Evolutionary conservation across 345 rosid genomes (phyloP), one percentile per base, ranked within the genome.

Genomic region (Durio zibethinus): DNA sequence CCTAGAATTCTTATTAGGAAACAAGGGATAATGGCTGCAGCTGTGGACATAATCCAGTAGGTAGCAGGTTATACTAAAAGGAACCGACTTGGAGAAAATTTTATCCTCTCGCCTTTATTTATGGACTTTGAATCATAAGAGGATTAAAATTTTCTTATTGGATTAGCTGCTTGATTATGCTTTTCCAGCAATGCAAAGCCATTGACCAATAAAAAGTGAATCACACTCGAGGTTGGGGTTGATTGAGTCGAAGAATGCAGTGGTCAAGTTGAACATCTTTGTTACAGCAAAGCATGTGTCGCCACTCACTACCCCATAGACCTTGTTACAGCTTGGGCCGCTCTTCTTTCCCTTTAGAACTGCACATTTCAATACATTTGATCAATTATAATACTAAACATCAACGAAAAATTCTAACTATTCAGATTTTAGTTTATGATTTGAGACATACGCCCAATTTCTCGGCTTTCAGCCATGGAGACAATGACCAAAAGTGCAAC

Each of bases 211-310:
- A 47, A 84, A 84, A 66, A 83, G 76, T 0, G 42, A n/a, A 5
- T n/a, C 0, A 5, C 88, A 84, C 1, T 78, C 47, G 77, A 86
- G 69, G 31, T 86, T 88, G 8, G 83, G 86, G 82, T 88, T 84
- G 59, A 83, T 52, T 6, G 66, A 45, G 0, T 45, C 38, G 23
- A 66, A 66, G 33, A 66, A 66, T 5, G 47, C 12, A 11, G 72
- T 38, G 50, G 9, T 66, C 72, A 66, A 66, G 50, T 66, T 66
- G 52, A 66, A 66, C 72, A 14, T 66, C 14, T 66, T 10, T 43
- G 33, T 21, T 43, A 66, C 50, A 12, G 2, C 33, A 21, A 66
- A 66, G 72, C 72, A 66, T 66, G 72, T 66, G 72, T 66, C 72
- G 1, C 72, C 72, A 21, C 50, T 40, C 4, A 5, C 52, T 23